phyloP scores from a whole-genome alignment of 768 basidiomycete species.

The Pleurotus cornucopiae region DNA sequence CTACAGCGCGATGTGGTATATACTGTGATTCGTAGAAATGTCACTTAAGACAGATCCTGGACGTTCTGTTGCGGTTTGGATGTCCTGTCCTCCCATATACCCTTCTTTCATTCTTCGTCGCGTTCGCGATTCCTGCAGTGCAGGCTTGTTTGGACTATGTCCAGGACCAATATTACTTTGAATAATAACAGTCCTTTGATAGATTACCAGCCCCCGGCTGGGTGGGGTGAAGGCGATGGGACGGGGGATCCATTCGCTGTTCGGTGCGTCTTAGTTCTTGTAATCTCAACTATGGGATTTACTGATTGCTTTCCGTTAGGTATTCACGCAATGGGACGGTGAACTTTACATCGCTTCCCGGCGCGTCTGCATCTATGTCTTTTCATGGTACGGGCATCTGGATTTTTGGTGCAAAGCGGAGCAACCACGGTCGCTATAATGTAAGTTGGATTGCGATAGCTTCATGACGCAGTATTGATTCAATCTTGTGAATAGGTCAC shows the following conservation, averaged over 20 bases:
- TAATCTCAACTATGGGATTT: not conserved
- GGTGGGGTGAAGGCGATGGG: constrained; percentile 17
- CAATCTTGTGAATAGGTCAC: constrained; percentile 17
- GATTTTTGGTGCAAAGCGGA: constrained; percentile 46
- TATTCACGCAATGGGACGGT: constrained; percentile 23
- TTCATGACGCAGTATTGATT: too few species aligned
- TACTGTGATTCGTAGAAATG: not conserved
- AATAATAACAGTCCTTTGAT: constrained; percentile 25
- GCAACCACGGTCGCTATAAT: constrained; percentile 41
- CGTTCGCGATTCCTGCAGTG: not conserved
- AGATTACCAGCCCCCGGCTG: constrained; percentile 15
- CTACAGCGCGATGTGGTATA: not conserved
- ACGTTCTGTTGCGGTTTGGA: not conserved
- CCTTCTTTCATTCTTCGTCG: not conserved
- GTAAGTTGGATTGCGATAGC: not conserved
- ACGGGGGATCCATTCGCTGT: constrained; percentile 11
- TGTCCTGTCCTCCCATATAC: not conserved
- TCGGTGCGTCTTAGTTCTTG: not conserved
- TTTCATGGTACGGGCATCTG: constrained; percentile 49
- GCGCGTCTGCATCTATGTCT: constrained; percentile 31
- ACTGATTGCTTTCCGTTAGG: constrained; percentile 11
- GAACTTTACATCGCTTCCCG: constrained; percentile 28
- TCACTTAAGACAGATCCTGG: not conserved
- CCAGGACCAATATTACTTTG: constrained; percentile 17
- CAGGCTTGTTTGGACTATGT: constrained; percentile 11